Percentiles rank a stretch among this genome's conserved stretches.
Evolutionary conservation across 352 stramenopile species (phyloP).

Genomic region (Aphanomyces invadans): DNA sequence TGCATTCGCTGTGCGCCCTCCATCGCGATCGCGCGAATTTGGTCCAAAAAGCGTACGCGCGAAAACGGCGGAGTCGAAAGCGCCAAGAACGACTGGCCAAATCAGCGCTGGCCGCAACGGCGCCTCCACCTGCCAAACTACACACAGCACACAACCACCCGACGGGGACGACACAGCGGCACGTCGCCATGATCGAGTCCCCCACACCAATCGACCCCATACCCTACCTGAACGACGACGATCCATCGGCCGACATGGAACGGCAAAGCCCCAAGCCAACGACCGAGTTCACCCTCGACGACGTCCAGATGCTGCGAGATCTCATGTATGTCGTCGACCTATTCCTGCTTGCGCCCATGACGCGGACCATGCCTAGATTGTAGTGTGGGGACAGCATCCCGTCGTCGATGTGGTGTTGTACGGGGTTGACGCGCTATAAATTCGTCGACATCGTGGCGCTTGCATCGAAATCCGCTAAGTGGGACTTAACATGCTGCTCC

Average conservation of each 20-base stretch:
- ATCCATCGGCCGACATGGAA: constrained; percentile 3
- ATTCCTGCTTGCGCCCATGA: no score
- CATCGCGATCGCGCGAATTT: constrained; percentile 16
- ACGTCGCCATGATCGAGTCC: background rate
- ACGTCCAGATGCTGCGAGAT: constrained; percentile 15
- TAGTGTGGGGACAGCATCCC: no score
- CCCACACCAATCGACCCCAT: background rate
- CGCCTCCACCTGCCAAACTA: background rate
- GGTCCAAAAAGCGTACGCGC: constrained; percentile 17
- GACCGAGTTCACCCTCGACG: constrained; percentile 18
- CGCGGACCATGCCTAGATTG: no score
- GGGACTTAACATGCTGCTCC: no score
- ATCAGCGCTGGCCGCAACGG: background rate
- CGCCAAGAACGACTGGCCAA: background rate
- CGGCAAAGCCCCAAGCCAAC: background rate
- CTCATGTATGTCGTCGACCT: constrained; percentile 23
- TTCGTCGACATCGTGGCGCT: no score
- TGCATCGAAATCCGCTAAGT: no score
- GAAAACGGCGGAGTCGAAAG: constrained; percentile 13
- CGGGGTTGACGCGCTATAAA: no score
- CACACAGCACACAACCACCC: background rate
- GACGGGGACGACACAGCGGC: background rate
- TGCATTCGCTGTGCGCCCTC: constrained; percentile 24
- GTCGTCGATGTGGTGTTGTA: no score
- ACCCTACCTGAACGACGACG: background rate